phyloP scores from a whole-genome alignment of 2,329 filamentous ascomycete genomes.

The Pyricularia grisea region DNA sequence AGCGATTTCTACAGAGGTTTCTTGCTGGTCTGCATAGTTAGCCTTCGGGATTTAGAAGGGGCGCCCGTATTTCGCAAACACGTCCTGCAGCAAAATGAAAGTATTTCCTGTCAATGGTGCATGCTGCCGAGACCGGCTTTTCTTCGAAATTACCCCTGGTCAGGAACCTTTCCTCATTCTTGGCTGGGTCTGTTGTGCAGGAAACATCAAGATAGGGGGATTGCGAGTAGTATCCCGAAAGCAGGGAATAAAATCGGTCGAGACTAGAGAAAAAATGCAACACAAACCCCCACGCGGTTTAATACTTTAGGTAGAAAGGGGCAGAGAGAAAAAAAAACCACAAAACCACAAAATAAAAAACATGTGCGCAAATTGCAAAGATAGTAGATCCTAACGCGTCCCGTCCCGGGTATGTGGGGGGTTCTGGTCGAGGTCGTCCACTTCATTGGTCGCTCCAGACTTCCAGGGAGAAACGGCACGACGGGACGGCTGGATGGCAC shows the following conservation, averaged over 20 bases:
- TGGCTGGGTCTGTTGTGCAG: not conserved
- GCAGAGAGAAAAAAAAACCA: no score
- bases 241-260: not conserved
- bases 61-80: not conserved
- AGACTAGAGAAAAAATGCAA: not conserved
- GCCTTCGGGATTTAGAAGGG: not conserved
- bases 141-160: not conserved
- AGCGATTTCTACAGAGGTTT: not conserved
- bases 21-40: not conserved
- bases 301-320: not conserved
- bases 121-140: not conserved
- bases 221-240: not conserved
- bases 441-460: not conserved
- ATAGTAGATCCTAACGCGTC: not conserved
- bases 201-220: not conserved
- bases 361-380: not conserved
- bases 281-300: not conserved
- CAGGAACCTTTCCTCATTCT: not conserved
- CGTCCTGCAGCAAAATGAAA: no score
- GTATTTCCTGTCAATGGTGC: not conserved
- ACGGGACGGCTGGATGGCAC: not conserved
- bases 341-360: not conserved
- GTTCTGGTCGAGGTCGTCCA: not conserved
- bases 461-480: not conserved
- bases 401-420: not conserved